Percentiles rank a stretch among this genome's conserved stretches.
phyloP scores from a whole-genome alignment of 2,329 filamentous ascomycete species.

The Fusarium floridanum region DNA sequence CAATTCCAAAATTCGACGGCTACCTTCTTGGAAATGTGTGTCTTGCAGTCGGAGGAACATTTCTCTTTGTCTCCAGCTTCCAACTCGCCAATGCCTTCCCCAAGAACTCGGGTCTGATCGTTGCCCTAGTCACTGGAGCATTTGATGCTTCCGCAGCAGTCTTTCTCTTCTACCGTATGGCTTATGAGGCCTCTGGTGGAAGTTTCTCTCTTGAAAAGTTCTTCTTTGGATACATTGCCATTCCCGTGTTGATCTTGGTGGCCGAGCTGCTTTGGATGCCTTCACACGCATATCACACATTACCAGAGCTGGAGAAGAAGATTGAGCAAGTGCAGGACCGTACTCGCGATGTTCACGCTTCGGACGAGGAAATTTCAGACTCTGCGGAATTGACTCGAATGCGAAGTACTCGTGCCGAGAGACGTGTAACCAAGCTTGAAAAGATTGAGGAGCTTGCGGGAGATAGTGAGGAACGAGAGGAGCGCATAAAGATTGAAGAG shows the following conservation, averaged over 20 bases:
- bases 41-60: conserved; percentile 81
- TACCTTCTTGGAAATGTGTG: conserved; percentile 80
- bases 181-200: conserved; percentile 70
- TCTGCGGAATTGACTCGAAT: conserved; percentile 59
- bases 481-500: conserved; percentile 68
- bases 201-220: conserved; percentile 54
- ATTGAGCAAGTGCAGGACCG: conserved; percentile 55
- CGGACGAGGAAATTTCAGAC: conserved; percentile 67
- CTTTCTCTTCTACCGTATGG: conserved; percentile 79
- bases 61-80: conserved; percentile 84
- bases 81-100: conserved; percentile 87
- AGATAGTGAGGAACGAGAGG: conserved; percentile 64
- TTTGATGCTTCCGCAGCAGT: conserved; percentile 86
- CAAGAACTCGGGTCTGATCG: conserved; percentile 77
- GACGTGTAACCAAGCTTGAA: conserved; percentile 68
- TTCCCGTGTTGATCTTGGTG: conserved; percentile 53
- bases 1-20: conserved; percentile 75
- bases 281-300: conserved; percentile 53
- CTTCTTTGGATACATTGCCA: conserved; percentile 55
- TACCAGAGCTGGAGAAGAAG: conserved; percentile 55
- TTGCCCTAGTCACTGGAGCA: conserved; percentile 82
- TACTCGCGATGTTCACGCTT: conserved; percentile 61
- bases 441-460: conserved; percentile 75
- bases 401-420: conserved; percentile 58
- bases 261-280: conserved; percentile 58